phyloP scores from a whole-genome alignment of 441 rosid genomes.

The Corymbia calophylla region DNA sequence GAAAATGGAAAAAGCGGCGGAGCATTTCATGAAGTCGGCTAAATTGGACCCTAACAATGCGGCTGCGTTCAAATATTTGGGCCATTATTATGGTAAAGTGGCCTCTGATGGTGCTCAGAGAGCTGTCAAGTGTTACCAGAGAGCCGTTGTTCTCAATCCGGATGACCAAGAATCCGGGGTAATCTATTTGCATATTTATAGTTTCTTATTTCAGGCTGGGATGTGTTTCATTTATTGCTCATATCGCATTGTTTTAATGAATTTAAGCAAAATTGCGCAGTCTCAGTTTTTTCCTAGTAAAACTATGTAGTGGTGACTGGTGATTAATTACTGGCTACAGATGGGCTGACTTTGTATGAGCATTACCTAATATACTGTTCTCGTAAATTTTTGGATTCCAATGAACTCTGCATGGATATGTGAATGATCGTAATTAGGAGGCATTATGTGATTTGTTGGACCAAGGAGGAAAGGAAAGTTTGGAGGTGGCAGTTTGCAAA shows the following conservation, averaged over 20 bases:
- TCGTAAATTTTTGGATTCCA: not conserved
- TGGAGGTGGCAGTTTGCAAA: conserved; percentile 62
- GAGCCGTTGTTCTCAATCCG: conserved; percentile 58
- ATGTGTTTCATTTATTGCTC: not conserved
- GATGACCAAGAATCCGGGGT: conserved; percentile 67
- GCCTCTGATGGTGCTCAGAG: conserved; percentile 38
- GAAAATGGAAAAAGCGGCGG: conserved; percentile 53
- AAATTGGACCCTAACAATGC: conserved; percentile 64
- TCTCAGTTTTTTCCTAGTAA: not conserved
- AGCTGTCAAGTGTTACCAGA: conserved; percentile 88
- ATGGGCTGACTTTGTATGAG: not conserved
- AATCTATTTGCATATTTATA: not conserved
- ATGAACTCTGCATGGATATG: not conserved
- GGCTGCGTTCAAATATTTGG: conserved; percentile 65
- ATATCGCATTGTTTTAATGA: not conserved
- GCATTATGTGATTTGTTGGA: conserved; percentile 81
- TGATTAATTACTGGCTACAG: not conserved
- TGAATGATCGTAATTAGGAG: conserved; percentile 28
- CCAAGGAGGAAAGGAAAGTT: conserved; percentile 53
- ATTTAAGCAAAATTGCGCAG: not conserved
- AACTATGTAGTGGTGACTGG: not conserved
- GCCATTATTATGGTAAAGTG: conserved; percentile 56
- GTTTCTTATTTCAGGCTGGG: not conserved
- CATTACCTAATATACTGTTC: not conserved
- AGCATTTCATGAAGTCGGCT: conserved; percentile 62